These are phyloP conservation scores for Aspergillus mulundensis DNA, from an alignment of 495 filamentous ascomycete genomes.

Conservation along the genomic window DNA sequence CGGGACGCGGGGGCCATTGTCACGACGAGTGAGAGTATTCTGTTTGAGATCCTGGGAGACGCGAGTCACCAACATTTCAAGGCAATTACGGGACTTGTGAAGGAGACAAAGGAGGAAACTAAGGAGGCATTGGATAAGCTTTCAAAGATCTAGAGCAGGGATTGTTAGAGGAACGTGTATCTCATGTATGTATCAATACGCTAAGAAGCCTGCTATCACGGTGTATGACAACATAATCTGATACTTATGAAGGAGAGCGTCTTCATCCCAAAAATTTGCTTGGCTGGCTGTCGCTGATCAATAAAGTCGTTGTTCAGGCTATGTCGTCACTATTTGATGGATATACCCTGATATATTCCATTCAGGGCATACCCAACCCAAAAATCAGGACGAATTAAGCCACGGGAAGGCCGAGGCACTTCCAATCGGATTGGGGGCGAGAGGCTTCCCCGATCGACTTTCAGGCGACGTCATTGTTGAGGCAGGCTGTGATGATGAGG, in stretches of 20 bases:
- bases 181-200: slow-evolving; percentile 14
- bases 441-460: slow-evolving; percentile 45
- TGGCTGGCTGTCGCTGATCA: not conserved
- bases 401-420: slow-evolving; percentile 95
- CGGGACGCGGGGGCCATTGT: slow-evolving; percentile 72
- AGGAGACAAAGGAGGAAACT: slow-evolving; percentile 66
- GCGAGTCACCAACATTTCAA: slow-evolving; percentile 67
- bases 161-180: not conserved
- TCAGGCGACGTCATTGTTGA: slow-evolving; percentile 24
- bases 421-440: slow-evolving; percentile 73
- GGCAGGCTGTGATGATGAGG: slow-evolving; percentile 21
- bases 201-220: slow-evolving; percentile 13
- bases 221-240: not conserved
- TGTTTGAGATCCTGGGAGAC: slow-evolving; percentile 94
- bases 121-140: slow-evolving; percentile 60
- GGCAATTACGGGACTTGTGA: slow-evolving; percentile 69
- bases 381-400: slow-evolving; percentile 53
- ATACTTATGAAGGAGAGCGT: not conserved
- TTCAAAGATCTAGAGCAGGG: slow-evolving; percentile 56
- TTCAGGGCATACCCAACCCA: slow-evolving; percentile 15
- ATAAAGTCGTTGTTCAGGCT: not conserved
- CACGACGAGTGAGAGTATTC: slow-evolving; percentile 83
- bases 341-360: slow-evolving; percentile 19
- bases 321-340: not conserved
- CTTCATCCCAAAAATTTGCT: slow-evolving; percentile 10